These are phyloP conservation scores for Erodium chrysanthum DNA, from an alignment of 441 rosid genomes.

Conservation along the genomic window DNA sequence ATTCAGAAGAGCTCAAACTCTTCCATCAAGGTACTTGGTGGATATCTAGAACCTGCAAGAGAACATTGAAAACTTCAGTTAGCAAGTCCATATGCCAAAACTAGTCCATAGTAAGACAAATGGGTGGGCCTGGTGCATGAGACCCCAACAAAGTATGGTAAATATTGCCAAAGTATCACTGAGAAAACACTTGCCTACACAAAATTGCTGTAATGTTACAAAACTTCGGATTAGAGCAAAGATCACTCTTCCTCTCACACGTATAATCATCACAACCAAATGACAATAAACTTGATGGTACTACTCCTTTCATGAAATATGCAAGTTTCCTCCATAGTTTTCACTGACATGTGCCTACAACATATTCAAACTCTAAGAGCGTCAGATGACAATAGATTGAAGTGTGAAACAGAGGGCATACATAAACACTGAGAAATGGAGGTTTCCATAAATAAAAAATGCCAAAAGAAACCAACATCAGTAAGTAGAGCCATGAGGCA, in stretches of 20 bases:
- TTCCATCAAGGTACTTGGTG: neutral
- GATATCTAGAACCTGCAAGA: neutral
- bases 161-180: neutral
- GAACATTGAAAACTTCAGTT: neutral
- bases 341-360: constrained; percentile 48
- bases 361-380: neutral
- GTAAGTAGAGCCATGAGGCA: neutral
- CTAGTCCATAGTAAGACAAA: neutral
- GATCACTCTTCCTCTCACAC: neutral
- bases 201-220: neutral
- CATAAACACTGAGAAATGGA: neutral
- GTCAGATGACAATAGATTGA: neutral
- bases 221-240: neutral
- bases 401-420: neutral
- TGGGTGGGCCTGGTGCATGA: neutral
- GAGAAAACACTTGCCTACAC: neutral
- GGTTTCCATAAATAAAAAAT: neutral
- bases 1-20: neutral
- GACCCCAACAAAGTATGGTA: neutral
- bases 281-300: neutral
- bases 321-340: constrained; percentile 61
- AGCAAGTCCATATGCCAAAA: neutral
- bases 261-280: neutral
- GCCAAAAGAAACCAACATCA: neutral
- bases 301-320: constrained; percentile 18